Evolutionary conservation across 2,329 filamentous ascomycete species (phyloP).

Genomic region (Fusarium stilboides): DNA sequence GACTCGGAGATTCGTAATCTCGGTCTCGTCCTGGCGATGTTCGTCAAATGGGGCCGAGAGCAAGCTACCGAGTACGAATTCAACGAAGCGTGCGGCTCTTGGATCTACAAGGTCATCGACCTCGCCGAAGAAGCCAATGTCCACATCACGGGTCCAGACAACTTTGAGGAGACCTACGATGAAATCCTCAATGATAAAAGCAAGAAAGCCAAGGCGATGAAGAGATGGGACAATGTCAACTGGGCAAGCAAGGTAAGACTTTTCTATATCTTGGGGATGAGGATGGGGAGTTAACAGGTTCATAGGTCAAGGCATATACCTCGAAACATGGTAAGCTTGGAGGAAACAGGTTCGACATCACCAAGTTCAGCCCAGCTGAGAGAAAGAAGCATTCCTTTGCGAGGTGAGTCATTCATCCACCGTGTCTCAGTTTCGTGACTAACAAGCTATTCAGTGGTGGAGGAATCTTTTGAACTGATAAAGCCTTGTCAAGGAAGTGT

Average conservation of each 20-base stretch:
- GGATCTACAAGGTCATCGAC: constrained; percentile 38
- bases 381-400: constrained; percentile 1
- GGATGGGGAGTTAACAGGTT: not conserved
- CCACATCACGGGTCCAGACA: constrained; percentile 1
- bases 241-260: constrained; percentile 11
- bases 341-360: constrained; percentile 20
- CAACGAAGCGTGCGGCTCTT: constrained; percentile 13
- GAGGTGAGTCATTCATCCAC: not conserved
- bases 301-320: constrained; percentile 1
- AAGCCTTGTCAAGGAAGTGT: too few relatives aligned
- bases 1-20: constrained; percentile 40
- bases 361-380: constrained; percentile 7
- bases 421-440: not conserved
- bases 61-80: not conserved
- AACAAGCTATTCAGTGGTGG: not conserved
- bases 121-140: constrained; percentile 31
- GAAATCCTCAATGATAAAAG: not conserved
- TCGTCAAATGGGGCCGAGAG: constrained; percentile 28
- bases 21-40: constrained; percentile 22
- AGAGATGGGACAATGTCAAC: constrained; percentile 20
- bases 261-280: fast-evolving
- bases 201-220: constrained; percentile 8
- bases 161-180: constrained; percentile 5
- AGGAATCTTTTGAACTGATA: not conserved
- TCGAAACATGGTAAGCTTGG: constrained; percentile 3